These are phyloP conservation scores for Ceratocystis variospora DNA, from an alignment of 2,329 filamentous ascomycete species.

Conservation along the genomic window DNA sequence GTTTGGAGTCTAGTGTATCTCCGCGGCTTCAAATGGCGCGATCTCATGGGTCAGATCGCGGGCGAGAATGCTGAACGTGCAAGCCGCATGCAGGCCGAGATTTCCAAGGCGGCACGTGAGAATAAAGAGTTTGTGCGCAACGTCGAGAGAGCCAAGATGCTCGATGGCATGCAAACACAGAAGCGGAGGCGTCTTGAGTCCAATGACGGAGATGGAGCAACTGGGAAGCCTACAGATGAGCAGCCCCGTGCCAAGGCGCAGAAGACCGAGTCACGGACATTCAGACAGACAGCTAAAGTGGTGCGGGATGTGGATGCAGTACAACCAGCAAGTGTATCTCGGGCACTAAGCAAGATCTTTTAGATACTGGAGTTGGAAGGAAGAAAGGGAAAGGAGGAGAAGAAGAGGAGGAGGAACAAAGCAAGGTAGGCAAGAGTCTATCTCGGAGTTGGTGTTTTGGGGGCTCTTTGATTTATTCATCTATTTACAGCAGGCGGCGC, in stretches of 20 bases:
- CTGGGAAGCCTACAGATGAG: conserved; percentile 21
- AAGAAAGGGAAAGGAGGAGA: neutral
- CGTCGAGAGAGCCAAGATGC: conserved; percentile 65
- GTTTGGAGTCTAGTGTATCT: conserved; percentile 76
- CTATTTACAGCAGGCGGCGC: no score
- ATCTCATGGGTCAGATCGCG: conserved; percentile 62
- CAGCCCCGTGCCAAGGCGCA: conserved; percentile 12
- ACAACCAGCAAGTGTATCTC: conserved; percentile 41
- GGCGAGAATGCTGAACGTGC: conserved; percentile 68
- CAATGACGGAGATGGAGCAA: conserved; percentile 22
- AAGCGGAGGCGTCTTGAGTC: conserved; percentile 32
- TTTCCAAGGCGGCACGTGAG: conserved; percentile 60
- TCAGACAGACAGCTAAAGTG: conserved; percentile 52
- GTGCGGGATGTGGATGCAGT: conserved; percentile 33
- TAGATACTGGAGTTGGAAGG: conserved; percentile 24
- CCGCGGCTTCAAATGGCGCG: conserved; percentile 70
- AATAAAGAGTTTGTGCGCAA: conserved; percentile 71
- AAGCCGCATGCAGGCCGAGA: conserved; percentile 63
- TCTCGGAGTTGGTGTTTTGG: no score
- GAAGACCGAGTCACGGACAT: conserved; percentile 34
- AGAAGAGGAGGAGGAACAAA: conserved; percentile 1
- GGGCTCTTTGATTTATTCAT: no score
- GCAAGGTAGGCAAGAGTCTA: neutral
- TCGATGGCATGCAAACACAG: conserved; percentile 56
- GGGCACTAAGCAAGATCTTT: conserved; percentile 52